Conservation (phyloP, 768 basidiomycete genomes). For the Tulasnella sp. region DNA sequence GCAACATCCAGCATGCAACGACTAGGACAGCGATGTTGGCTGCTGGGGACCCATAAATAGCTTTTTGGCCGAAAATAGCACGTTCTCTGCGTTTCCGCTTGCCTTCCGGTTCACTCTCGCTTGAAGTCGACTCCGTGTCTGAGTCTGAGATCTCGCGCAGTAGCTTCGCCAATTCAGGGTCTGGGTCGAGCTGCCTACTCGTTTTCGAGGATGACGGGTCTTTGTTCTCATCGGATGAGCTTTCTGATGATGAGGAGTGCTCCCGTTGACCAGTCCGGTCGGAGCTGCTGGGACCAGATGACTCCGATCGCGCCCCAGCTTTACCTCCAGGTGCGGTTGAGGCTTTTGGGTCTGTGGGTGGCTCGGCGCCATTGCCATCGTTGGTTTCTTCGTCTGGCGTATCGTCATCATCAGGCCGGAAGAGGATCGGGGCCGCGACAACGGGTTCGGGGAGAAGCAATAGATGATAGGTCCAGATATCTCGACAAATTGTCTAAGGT, state of each 20-base stretch:
- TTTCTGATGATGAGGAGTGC: background rate
- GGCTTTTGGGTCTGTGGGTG: background rate
- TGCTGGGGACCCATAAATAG: slow-evolving; percentile 28
- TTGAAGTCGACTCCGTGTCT: background rate
- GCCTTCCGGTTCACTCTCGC: background rate
- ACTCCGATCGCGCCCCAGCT: background rate
- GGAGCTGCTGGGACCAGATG: background rate
- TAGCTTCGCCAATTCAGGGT: background rate
- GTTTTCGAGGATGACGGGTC: background rate
- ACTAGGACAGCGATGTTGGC: slow-evolving; percentile 61
- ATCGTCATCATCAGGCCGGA: background rate
- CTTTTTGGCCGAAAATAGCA: background rate
- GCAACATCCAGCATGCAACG: slow-evolving; percentile 69
- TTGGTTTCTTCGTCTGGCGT: slow-evolving; percentile 26
- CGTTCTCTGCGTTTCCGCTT: slow-evolving; percentile 1
- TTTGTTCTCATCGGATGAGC: background rate
- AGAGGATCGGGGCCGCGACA: slow-evolving; percentile 50
- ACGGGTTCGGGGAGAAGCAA: slow-evolving; percentile 51
- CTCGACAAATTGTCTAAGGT: slow-evolving; percentile 58
- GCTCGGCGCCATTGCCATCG: background rate
- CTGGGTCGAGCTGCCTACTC: background rate
- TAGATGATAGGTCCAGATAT: slow-evolving; percentile 75
- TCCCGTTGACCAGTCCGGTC: background rate
- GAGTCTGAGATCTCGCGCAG: slow-evolving; percentile 6
- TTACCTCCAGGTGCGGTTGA: background rate